These are phyloP conservation scores for Globisporangium cederbergense DNA, from an alignment of 352 stramenopile genomes.

Conservation along the genomic window DNA sequence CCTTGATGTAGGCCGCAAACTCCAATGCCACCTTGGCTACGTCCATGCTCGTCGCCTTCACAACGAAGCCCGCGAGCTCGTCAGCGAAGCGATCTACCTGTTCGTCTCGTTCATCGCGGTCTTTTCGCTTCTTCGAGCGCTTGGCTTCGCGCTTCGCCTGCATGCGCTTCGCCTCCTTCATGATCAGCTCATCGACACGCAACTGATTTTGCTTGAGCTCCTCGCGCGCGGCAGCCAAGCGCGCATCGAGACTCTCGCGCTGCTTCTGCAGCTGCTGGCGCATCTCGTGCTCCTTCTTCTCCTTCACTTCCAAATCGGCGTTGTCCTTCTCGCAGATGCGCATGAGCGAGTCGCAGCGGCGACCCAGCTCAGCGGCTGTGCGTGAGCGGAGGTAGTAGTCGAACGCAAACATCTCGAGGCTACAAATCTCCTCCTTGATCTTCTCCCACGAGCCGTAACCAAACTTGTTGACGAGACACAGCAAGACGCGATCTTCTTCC, in stretches of 20 bases:
- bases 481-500: constrained; percentile 97
- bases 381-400: constrained; percentile 99
- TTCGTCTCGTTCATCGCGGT: constrained; percentile 65
- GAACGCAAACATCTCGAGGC: constrained; percentile 93
- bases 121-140: constrained; percentile 76
- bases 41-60: constrained; percentile 50
- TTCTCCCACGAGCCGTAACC: constrained; percentile 96
- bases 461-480: constrained; percentile 97
- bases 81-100: constrained; percentile 53
- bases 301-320: constrained; percentile 70
- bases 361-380: constrained; percentile 93
- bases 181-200: constrained; percentile 83
- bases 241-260: constrained; percentile 63
- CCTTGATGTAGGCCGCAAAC: constrained; percentile 54
- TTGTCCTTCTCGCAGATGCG: constrained; percentile 94
- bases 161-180: constrained; percentile 87
- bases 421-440: constrained; percentile 96
- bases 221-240: constrained; percentile 56
- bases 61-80: constrained; percentile 60
- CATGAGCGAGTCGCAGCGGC: constrained; percentile 94
- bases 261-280: constrained; percentile 58
- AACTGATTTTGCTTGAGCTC: constrained; percentile 75
- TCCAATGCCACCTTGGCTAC: constrained; percentile 65
- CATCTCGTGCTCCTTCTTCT: constrained; percentile 74
- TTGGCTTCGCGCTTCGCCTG: constrained; percentile 78